phyloP scores from a whole-genome alignment of 495 filamentous ascomycete genomes.

The Penicillium daleae region DNA sequence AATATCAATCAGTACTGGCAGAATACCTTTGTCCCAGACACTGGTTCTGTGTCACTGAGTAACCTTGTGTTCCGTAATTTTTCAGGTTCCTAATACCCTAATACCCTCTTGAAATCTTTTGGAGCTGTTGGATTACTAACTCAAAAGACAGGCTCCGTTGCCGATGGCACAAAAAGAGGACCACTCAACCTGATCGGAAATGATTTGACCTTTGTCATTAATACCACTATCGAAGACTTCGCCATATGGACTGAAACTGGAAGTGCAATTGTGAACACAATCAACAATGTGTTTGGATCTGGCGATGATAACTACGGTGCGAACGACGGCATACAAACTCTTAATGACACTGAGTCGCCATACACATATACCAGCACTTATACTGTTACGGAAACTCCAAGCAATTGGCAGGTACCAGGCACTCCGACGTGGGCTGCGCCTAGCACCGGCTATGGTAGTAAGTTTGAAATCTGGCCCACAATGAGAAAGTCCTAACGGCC shows the following conservation, averaged over 20 bases:
- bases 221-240: constrained; percentile 51
- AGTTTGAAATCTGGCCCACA: constrained; percentile 7
- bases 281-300: constrained; percentile 49
- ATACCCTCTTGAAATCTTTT: neutral
- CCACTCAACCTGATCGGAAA: constrained; percentile 50
- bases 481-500: neutral
- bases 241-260: constrained; percentile 57
- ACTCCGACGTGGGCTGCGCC: constrained; percentile 32
- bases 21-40: constrained; percentile 36
- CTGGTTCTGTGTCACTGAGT: constrained; percentile 47
- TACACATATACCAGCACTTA: constrained; percentile 31
- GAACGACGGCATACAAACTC: constrained; percentile 27
- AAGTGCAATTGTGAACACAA: constrained; percentile 41
- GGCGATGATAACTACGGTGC: constrained; percentile 40
- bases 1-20: constrained; percentile 60
- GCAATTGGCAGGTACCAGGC: constrained; percentile 26
- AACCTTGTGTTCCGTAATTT: constrained; percentile 50
- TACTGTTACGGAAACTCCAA: constrained; percentile 35
- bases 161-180: constrained; percentile 48
- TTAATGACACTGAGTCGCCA: constrained; percentile 18
- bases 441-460: constrained; percentile 37
- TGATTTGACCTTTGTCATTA: constrained; percentile 38
- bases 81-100: constrained; percentile 15
- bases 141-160: constrained; percentile 38
- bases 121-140: constrained; percentile 16